These are phyloP conservation scores for Novymonas esmeraldas DNA, from an alignment of 208 protist genomes.

Conservation along the genomic window DNA sequence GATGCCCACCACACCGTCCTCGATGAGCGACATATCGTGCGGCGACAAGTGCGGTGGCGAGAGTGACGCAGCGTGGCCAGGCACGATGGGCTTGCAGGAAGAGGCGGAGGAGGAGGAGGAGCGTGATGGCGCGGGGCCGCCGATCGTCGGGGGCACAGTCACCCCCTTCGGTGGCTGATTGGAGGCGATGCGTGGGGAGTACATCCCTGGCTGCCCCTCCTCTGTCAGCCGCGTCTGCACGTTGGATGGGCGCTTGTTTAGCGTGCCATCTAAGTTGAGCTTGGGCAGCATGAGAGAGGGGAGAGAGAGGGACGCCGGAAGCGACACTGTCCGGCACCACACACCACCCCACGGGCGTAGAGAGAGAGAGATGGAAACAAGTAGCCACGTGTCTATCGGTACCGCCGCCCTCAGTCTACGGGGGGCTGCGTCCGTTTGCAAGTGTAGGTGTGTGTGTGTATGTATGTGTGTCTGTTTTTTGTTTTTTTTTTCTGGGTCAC, in stretches of 20 bases:
- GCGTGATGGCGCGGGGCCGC: background rate
- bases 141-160: background rate
- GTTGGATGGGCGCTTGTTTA: conserved; percentile 45
- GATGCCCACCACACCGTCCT: conserved; percentile 35
- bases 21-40: conserved; percentile 24
- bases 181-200: conserved; percentile 46
- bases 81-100: no score
- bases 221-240: conserved; percentile 45
- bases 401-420: background rate
- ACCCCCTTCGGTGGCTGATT: conserved; percentile 12
- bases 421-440: background rate
- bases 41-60: conserved; percentile 25
- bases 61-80: conserved; percentile 4
- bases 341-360: background rate
- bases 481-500: no score
- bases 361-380: background rate
- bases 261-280: conserved; percentile 56
- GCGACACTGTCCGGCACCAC: no score
- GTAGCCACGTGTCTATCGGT: no score
- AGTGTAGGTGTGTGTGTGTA: background rate
- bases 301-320: no score
- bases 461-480: background rate
- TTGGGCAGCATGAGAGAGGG: conserved; percentile 29
- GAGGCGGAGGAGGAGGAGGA: background rate
- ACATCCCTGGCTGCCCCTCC: conserved; percentile 43